Evolutionary conservation across 805 yeast species (phyloP), one percentile per base, ranked within the genome.

Genomic region (Sungouiozyma ichnusensis): DNA sequence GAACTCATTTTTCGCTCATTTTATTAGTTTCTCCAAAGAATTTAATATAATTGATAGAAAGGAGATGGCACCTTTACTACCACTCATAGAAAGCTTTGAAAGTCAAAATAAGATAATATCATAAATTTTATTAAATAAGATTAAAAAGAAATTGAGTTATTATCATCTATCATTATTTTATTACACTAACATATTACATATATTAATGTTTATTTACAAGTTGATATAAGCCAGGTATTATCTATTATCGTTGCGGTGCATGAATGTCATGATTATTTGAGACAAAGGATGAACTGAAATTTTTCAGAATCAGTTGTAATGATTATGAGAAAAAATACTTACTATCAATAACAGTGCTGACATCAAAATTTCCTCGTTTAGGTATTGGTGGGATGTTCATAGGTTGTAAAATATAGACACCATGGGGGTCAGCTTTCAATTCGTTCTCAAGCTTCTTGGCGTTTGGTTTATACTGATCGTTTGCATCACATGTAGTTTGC

Each of bases 1-100:
- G 95, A 92, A 92, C 62, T 88, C 97, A 3, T 85, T 88, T 53
- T 92, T 94, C 64, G 92, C 95, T 14, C 98, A 92, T 60, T 92
- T 84, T 55, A 74, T 90, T 36, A 81, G 95, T 41, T 85, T 92
- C 56, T 76, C 83, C 13, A 81, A 81, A 50, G 95, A 87, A 49
- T 92, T 85, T 61, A 80, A 76, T 41, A 72, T 92, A 49, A 69
- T 92, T 31, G 97, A 87, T 45, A 68, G 77, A 40, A 69, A 71
- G 42, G 99, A 92, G 49, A 65, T 87, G 62, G 82, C 71, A 42
- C 97, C 98, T 0, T 65, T 92, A 47, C 63, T 69, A 36, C 79
- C 83, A 4, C 67, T 92, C 61, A 84, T 94, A 38, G 87, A 80
- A 48, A 77, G 73, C 52, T 71, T 92, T 46, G 95, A 86, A 63